A percentile compares a stretch with the other conserved stretches of the same genome.
These are phyloP conservation scores for Mucor saturninus DNA, from an alignment of 371 early-diverging fungal genomes.

Conservation along the genomic window DNA sequence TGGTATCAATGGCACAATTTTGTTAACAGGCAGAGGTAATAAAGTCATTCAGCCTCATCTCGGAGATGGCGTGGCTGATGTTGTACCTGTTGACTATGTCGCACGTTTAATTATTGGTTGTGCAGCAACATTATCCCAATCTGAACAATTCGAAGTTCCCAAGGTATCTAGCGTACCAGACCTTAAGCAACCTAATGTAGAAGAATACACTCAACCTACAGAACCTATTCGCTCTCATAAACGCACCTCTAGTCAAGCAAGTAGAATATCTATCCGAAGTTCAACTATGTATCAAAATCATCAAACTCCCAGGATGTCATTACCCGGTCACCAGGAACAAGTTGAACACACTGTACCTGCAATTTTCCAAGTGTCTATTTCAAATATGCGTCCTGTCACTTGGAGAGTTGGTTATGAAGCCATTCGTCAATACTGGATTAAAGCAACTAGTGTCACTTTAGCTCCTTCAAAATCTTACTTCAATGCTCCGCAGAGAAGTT, in stretches of 20 bases:
- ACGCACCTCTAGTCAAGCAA: conserved; percentile 22
- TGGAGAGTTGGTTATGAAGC: conserved; percentile 50
- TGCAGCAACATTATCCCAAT: conserved; percentile 30
- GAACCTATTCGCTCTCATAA: conserved; percentile 13
- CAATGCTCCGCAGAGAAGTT: not conserved
- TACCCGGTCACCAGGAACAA: conserved; percentile 9
- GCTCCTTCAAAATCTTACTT: conserved; percentile 39
- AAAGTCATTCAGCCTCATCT: conserved; percentile 41
- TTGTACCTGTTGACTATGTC: conserved; percentile 61
- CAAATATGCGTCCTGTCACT: conserved; percentile 33
- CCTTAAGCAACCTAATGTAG: not conserved
- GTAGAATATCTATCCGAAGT: conserved; percentile 23
- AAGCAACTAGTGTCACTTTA: conserved; percentile 31
- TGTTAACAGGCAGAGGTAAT: conserved; percentile 46
- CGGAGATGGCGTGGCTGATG: conserved; percentile 49
- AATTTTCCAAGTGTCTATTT: conserved; percentile 42
- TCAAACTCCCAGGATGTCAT: not conserved
- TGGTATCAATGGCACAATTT: conserved; percentile 53
- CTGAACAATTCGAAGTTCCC: conserved; percentile 20
- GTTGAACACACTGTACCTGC: conserved; percentile 29
- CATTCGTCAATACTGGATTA: conserved; percentile 54
- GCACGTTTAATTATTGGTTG: conserved; percentile 51
- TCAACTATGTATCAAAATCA: conserved; percentile 2
- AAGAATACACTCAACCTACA: not conserved
- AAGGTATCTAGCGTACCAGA: not conserved